These are phyloP conservation scores for Apiospora arundinis DNA, from an alignment of 2,329 filamentous ascomycete species.

Conservation along the genomic window DNA sequence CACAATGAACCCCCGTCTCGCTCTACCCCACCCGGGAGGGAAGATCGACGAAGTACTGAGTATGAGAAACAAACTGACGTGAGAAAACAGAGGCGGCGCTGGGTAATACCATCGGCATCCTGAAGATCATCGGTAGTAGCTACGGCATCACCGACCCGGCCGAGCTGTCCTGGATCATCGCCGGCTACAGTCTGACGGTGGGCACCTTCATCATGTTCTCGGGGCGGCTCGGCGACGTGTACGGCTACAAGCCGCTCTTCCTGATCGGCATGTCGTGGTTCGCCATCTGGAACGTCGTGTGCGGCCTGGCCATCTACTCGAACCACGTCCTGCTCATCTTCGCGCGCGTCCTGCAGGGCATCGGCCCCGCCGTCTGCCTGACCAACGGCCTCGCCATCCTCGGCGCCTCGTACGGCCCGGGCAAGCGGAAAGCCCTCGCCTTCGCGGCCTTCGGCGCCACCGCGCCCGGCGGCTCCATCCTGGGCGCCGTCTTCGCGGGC, in stretches of 20 bases:
- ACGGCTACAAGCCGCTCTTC: constrained; percentile 53
- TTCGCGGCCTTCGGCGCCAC: constrained; percentile 44
- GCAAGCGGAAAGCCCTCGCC: constrained; percentile 43
- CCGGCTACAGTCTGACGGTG: constrained; percentile 51
- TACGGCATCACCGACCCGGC: constrained; percentile 47
- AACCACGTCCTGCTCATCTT: constrained; percentile 49
- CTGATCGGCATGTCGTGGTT: constrained; percentile 51
- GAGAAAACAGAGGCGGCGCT: constrained; percentile 47
- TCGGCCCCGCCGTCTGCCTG: constrained; percentile 60
- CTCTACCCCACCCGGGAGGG: too few relatives aligned
- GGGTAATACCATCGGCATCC: constrained; percentile 44
- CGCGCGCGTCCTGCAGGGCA: constrained; percentile 56
- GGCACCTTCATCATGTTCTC: constrained; percentile 55
- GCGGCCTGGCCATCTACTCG: constrained; percentile 43
- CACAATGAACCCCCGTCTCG: too few relatives aligned
- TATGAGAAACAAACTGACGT: background rate
- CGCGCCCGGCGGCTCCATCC: constrained; percentile 40
- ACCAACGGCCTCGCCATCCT: constrained; percentile 64
- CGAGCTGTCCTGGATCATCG: constrained; percentile 51
- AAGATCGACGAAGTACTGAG: background rate
- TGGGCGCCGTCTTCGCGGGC: constrained; percentile 38
- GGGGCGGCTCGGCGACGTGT: constrained; percentile 53
- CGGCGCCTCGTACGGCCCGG: constrained; percentile 54
- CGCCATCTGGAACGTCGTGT: constrained; percentile 46
- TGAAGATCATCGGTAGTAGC: constrained; percentile 51